Base-by-base conservation (phyloP, 495 filamentous ascomycete species). In the Penicillium coffeae region DNA sequence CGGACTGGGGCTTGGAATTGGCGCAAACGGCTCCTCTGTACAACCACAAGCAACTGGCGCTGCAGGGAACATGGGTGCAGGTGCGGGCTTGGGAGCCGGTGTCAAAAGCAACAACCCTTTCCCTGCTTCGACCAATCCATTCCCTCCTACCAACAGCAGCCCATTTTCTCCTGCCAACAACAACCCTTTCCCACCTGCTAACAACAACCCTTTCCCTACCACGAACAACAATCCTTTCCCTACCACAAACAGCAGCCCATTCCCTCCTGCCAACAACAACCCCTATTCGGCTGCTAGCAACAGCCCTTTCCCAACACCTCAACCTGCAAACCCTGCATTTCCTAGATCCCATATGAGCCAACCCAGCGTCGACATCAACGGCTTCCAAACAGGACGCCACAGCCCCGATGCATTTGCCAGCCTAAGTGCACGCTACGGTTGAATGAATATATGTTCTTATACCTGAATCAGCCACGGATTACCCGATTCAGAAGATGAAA, bases 381-480 rank as follows among this genome's bases (percentile, higher is more conserved):
- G 67, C 35, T 82, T 83, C 72, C 84, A 76, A 72, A 83, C 78
- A 52, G 91, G 92, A 8, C 77, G 92, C 37, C 90, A 96, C 65
- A 95, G 90, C 57, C 93, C 93, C 14, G 93, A 98, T 72, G 92
- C 93, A 22, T 98, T 97, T 79, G 86, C 90, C n/a, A 91, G 87
- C 56, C 71, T 98, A 62, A 96, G 91, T 63, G 84, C 89, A 42
- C 64, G 71, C 42, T 69, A 71, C 46, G 62, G 62, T 40, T 70
- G 48, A 62, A 35, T 20, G n/a, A n/a, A n/a, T 27, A 7, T n/a
- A 15, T 34, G 46, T n/a, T n/a, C 25, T 3, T 32, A 20, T 46
- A 47, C 35, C 12, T 36, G 36, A 13, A 51, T 37, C 15, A 37
- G 22, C 33, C 40, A 8, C 14, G 22, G 12, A 16, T 13, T 20